These are phyloP conservation scores for Psidium friedrichsthalianum DNA, from an alignment of 345 rosid species.

Conservation along the genomic window DNA sequence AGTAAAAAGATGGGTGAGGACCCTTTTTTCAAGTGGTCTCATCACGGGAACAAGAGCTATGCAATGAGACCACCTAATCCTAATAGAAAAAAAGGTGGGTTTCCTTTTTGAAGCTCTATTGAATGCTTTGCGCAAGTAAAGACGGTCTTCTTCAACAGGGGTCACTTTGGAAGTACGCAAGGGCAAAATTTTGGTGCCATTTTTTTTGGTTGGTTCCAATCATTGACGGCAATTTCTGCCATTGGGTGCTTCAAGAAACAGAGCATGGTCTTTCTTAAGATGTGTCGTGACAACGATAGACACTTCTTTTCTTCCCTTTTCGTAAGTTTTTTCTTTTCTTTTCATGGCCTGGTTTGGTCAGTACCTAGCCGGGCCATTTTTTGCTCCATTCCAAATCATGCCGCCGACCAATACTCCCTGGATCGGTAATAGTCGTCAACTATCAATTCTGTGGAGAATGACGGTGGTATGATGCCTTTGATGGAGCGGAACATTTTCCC, in stretches of 20 bases:
- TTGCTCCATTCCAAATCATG: neutral
- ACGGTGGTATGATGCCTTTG: neutral
- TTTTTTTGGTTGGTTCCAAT: neutral
- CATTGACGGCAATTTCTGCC: neutral
- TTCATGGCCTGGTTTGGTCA: too few relatives aligned
- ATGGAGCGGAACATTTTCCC: neutral
- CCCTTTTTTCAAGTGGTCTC: neutral
- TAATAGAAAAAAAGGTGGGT: neutral
- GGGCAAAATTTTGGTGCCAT: neutral
- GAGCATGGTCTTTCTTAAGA: neutral
- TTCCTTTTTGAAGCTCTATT: neutral
- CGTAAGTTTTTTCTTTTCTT: neutral
- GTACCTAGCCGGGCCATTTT: too few relatives aligned
- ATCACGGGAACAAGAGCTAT: neutral
- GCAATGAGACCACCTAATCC: neutral
- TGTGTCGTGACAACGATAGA: neutral
- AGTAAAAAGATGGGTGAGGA: neutral
- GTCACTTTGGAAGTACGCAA: neutral
- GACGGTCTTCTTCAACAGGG: neutral
- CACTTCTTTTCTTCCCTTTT: neutral
- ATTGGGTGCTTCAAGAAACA: neutral
- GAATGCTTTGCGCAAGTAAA: neutral
- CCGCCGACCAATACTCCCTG: neutral
- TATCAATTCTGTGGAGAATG: neutral
- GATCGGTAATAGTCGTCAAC: neutral